These are phyloP conservation scores for Triadica sebifera DNA, from an alignment of 345 rosid genomes.

Conservation along the genomic window DNA sequence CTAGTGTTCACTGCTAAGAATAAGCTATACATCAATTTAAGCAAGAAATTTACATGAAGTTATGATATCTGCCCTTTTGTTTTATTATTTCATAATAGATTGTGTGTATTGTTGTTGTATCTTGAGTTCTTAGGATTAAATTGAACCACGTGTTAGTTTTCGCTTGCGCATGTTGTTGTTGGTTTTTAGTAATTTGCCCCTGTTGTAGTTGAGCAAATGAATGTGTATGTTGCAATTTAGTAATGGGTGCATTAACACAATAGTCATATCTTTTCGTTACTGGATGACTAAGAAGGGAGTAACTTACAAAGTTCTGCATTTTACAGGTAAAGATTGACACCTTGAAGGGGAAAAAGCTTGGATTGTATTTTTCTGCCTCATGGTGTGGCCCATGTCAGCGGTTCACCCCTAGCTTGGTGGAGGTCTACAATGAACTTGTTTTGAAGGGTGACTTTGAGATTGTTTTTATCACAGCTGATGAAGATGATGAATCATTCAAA, in stretches of 20 bases:
- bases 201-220: not conserved
- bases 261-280: too few relatives aligned
- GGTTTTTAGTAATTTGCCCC: not conserved
- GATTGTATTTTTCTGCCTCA: constrained; percentile 77
- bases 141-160: too few relatives aligned
- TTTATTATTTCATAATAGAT: too few relatives aligned
- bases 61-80: not conserved
- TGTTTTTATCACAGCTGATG: constrained; percentile 53
- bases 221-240: not conserved
- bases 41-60: not conserved
- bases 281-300: not conserved
- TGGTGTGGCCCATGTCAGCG: constrained; percentile 78
- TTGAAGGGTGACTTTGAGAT: constrained; percentile 55
- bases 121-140: too few relatives aligned
- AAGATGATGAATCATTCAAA: constrained; percentile 51
- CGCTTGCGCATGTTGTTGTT: not conserved
- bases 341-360: constrained; percentile 74
- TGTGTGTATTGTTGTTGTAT: too few relatives aligned
- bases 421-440: constrained; percentile 53
- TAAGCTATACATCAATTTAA: too few relatives aligned
- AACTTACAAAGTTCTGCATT: not conserved
- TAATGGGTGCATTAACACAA: not conserved
- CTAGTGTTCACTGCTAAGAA: too few relatives aligned
- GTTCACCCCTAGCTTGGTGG: constrained; percentile 61
- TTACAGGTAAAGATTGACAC: constrained; percentile 59